Evolutionary conservation across 1,139 yeast genomes (phyloP).

Genomic region (Scheffersomyces stambukii): DNA sequence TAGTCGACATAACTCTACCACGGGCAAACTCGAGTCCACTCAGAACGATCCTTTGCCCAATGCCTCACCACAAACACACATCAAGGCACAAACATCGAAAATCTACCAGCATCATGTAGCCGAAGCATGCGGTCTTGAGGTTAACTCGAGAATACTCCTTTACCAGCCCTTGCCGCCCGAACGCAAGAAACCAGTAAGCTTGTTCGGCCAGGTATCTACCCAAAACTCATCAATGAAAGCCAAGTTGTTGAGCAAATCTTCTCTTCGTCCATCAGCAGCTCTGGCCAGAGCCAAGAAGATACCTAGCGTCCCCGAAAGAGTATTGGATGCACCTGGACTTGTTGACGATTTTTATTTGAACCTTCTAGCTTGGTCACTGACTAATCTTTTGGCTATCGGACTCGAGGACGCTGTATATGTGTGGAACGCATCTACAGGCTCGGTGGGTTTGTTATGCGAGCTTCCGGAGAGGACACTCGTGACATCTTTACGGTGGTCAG

Average conservation of each 20-base stretch:
- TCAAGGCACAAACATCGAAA: slow-evolving; percentile 64
- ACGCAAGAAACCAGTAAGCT: slow-evolving; percentile 52
- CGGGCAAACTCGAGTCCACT: slow-evolving; percentile 35
- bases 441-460: slow-evolving; percentile 69
- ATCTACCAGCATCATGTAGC: slow-evolving; percentile 86
- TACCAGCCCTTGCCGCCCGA: slow-evolving; percentile 88
- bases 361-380: slow-evolving; percentile 81
- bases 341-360: slow-evolving; percentile 91
- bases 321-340: slow-evolving; percentile 93
- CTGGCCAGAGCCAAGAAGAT: slow-evolving; percentile 63
- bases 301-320: slow-evolving; percentile 88
- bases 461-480: slow-evolving; percentile 50
- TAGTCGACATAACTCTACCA: slow-evolving; percentile 38
- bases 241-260: slow-evolving; percentile 10
- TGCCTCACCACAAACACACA: slow-evolving; percentile 51
- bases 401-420: slow-evolving; percentile 79
- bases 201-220: slow-evolving; percentile 27
- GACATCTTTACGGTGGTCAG: slow-evolving; percentile 85
- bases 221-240: slow-evolving; percentile 22
- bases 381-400: slow-evolving; percentile 85
- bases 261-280: slow-evolving; percentile 44
- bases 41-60: slow-evolving; percentile 31
- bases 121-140: slow-evolving; percentile 87
- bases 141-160: slow-evolving; percentile 79
- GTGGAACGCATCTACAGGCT: slow-evolving; percentile 89